Base-by-base conservation (phyloP, 306 rosid genomes). In the Gleditsia sinensis region DNA sequence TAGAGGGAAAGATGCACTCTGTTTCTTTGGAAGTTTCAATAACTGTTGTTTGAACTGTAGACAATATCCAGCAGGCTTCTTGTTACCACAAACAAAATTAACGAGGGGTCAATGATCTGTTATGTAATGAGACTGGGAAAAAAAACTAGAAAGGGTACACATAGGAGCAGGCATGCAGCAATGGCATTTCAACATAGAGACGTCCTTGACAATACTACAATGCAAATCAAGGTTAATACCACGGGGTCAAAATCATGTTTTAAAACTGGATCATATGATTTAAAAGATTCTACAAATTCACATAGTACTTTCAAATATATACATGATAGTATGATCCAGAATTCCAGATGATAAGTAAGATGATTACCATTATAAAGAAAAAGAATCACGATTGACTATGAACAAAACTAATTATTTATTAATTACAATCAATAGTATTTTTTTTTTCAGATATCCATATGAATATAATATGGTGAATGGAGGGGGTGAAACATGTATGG, bases 81-180 rank as follows among this genome's bases (percentile, higher is more conserved):
- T 19, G 68, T 34, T 2, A 10, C 17, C n/a, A 34, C 19, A 34
- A n/a, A n/a, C 20, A 61, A 10, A 17, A 59, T 8, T 17, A 16
- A 59, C 1, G 4, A 17, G 20, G 42, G 24, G 27, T 32, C 8
- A 11, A 45, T 23, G 7, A 17, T 57, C 2, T n/a, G n/a, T 10
- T 59, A 59, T 32, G 42, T 9, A 23, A 59, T 7, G 21, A 59
- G 10, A 59, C 81, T 19, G 90, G 84, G n/a, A n/a, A n/a, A n/a
- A n/a, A n/a, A n/a, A n/a, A n/a, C n/a, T n/a, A n/a, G n/a, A n/a
- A n/a, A n/a, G n/a, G n/a, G n/a, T n/a, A n/a, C n/a, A 56, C 89
- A 84, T 34, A 82, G 72, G 48, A 84, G 84, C 19, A 21, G 57
- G 28, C 2, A 21, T 51, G 57, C 57, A 51, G 14, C 27, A 51